Evolutionary conservation across 2,329 filamentous ascomycete genomes (phyloP), one percentile per base, ranked within the genome.

Genomic region (Aspergillus brasiliensis): DNA sequence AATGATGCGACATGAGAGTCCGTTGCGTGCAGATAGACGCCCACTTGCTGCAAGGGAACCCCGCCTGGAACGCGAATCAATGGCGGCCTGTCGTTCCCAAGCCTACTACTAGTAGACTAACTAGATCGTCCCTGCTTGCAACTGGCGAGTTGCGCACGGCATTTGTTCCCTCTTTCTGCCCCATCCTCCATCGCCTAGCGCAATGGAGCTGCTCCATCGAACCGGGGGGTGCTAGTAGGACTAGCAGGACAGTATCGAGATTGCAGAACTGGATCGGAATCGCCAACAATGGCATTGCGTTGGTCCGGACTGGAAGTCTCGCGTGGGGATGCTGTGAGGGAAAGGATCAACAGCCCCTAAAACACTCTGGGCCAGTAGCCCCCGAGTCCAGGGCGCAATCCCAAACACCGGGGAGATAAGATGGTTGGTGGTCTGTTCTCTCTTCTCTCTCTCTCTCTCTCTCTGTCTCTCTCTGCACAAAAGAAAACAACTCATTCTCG

Each of bases 21-120:
- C 56, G 52, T 61, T 65, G 56, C 61, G 47, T 61, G 62, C 62
- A 66, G 62, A 60, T 60, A 66, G 62, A 60, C 60, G 63, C 52
- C 59, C 61, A 63, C 54, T 34, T 34, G 31, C 31, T 58, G 62
- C 62, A 60, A 56, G 28, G 58, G 52, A 65, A 60, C 62, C 65
- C 65, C 64, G 62, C 64, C 48, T 58, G 53, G 61, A 59, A 63
- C 49, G 56, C 64, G 59, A 66, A 64, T 67, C 65, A 34, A 64
- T 56, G 47, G 61, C 23, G 44, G 42, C 54, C 53, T 61, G 34
- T 51, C 34, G 52, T 61, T 62, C 38, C 49, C 52, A 34, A 63
- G 51, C 58, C 53, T 58, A n/a, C n/a, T n/a, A n/a, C n/a, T n/a
- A n/a, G n/a, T n/a, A n/a, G n/a, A n/a, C n/a, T n/a, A n/a, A n/a